Percentiles rank a stretch among this genome's conserved stretches.
Conservation (phyloP, 805 yeast genomes). For the Zygoascus biomembranicola region DNA sequence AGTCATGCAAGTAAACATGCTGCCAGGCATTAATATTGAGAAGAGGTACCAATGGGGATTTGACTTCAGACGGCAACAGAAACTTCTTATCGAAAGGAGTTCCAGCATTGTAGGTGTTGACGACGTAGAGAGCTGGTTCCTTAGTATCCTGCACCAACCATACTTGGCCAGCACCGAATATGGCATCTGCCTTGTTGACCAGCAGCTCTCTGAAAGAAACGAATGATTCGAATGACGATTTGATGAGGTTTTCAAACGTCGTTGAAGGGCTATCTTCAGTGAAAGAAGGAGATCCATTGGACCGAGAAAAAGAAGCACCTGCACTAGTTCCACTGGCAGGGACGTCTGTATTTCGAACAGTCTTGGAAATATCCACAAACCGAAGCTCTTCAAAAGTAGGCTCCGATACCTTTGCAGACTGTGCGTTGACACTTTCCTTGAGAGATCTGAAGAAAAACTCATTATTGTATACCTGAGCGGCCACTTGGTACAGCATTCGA, state of each 20-base stretch:
- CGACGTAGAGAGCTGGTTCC: constrained; percentile 41
- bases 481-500: constrained; percentile 33
- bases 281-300: background rate
- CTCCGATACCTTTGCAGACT: constrained; percentile 18
- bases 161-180: constrained; percentile 88
- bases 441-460: constrained; percentile 57
- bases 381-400: constrained; percentile 16
- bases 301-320: constrained; percentile 1
- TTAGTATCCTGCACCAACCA: constrained; percentile 58
- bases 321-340: constrained; percentile 30
- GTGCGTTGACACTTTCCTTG: constrained; percentile 18
- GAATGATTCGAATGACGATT: constrained; percentile 62
- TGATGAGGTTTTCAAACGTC: constrained; percentile 11
- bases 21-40: constrained; percentile 81
- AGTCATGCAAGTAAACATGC: constrained; percentile 72
- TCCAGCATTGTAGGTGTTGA: constrained; percentile 92
- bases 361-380: constrained; percentile 18
- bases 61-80: background rate
- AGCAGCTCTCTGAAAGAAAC: constrained; percentile 70
- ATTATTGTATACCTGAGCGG: constrained; percentile 86
- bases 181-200: constrained; percentile 60
- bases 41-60: constrained; percentile 40
- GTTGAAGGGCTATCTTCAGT: background rate
- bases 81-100: constrained; percentile 44
- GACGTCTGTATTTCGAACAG: constrained; percentile 17